These are phyloP conservation scores for Rubroboletus pulcherrimus DNA, from an alignment of 768 basidiomycete species.

Conservation along the genomic window DNA sequence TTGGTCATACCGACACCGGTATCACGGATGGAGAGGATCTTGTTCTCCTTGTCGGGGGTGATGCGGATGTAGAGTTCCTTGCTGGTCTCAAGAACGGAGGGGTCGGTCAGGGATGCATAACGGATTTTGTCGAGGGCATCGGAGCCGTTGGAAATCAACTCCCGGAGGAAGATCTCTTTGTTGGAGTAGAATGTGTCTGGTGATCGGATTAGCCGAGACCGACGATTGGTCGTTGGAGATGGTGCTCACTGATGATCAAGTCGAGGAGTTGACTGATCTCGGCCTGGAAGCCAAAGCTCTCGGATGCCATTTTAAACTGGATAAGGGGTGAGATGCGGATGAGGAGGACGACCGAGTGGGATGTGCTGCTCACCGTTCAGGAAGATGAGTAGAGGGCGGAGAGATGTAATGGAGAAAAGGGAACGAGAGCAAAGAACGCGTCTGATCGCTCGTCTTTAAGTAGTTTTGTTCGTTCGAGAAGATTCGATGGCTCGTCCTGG, in stretches of 20 bases:
- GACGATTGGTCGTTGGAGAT: neutral
- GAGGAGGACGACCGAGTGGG: neutral
- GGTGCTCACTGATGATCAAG: slow-evolving; percentile 89
- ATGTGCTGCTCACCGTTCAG: slow-evolving; percentile 14
- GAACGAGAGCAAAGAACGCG: slow-evolving; percentile 15
- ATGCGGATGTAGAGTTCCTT: slow-evolving; percentile 96
- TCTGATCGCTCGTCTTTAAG: slow-evolving; percentile 32
- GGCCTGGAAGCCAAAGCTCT: slow-evolving; percentile 96
- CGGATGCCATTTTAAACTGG: slow-evolving; percentile 57
- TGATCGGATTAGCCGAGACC: slow-evolving; percentile 8
- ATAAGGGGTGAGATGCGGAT: slow-evolving; percentile 11
- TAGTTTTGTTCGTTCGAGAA: slow-evolving; percentile 42
- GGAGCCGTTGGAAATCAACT: slow-evolving; percentile 94
- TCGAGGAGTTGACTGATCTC: slow-evolving; percentile 99
- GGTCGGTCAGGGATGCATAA: slow-evolving; percentile 93
- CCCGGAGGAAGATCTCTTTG: slow-evolving; percentile 99
- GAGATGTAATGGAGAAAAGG: slow-evolving; percentile 13
- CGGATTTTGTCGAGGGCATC: slow-evolving; percentile 99
- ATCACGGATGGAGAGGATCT: slow-evolving; percentile 86
- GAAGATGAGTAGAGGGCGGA: slow-evolving; percentile 3
- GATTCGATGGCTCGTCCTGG: slow-evolving; percentile 32
- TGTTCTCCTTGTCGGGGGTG: slow-evolving; percentile 94
- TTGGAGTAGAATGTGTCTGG: slow-evolving; percentile 99
- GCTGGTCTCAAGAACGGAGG: slow-evolving; percentile 80
- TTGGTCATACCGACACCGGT: slow-evolving; percentile 99